Evolutionary conservation across 495 filamentous ascomycete species (phyloP).

Genomic region (Daldinia bambusicola): DNA sequence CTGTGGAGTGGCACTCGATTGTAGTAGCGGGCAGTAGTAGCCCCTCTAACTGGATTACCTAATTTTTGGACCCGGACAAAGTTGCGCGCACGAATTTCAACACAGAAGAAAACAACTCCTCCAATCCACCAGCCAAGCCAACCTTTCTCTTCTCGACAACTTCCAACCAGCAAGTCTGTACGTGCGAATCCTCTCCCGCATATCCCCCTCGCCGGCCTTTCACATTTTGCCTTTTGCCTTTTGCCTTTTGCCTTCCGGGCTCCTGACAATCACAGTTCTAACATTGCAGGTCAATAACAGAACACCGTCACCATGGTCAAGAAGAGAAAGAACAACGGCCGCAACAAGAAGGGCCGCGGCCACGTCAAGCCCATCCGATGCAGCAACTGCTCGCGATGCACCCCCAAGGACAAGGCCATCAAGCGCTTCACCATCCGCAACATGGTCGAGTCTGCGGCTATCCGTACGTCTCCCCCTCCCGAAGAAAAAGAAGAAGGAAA

Average conservation of each 20-base stretch:
- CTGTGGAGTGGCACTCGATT: conserved; percentile 13
- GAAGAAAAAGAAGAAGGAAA: neutral
- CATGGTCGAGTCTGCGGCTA: conserved; percentile 99
- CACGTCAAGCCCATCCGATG: conserved; percentile 99
- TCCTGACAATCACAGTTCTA: conserved; percentile 21
- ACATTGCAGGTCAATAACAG: conserved; percentile 48
- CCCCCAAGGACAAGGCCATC: conserved; percentile 99
- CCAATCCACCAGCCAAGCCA: conserved; percentile 12
- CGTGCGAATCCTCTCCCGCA: conserved; percentile 6
- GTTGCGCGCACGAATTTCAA: conserved; percentile 35
- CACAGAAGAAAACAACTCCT: conserved; percentile 10
- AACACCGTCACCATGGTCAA: conserved; percentile 94
- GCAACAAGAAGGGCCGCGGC: conserved; percentile 99
- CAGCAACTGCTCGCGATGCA: conserved; percentile 99
- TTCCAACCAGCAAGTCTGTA: conserved; percentile 41
- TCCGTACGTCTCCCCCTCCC: conserved; percentile 78
- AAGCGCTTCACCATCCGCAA: conserved; percentile 99
- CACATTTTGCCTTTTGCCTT: too few relatives aligned
- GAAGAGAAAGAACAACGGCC: conserved; percentile 99
- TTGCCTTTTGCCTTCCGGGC: too few relatives aligned
- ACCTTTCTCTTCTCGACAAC: conserved; percentile 45
- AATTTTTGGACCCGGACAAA: conserved; percentile 15
- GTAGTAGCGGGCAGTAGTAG: neutral
- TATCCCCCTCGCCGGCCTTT: neutral
- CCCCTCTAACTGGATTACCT: neutral